Base-by-base conservation (phyloP, 1,284 basidiomycete genomes). In the Marasmius oreades region DNA sequence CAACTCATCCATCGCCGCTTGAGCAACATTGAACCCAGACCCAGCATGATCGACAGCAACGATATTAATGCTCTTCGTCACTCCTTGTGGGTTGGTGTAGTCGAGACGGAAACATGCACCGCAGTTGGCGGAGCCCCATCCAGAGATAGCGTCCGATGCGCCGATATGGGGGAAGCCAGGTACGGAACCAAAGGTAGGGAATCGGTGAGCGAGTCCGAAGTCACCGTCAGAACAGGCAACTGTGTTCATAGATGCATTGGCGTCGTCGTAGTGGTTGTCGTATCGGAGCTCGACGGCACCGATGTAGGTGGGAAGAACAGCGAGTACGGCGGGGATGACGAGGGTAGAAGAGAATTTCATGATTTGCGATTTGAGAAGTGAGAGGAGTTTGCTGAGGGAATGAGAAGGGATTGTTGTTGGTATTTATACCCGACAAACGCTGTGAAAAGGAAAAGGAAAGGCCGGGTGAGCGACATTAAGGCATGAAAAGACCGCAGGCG, bases 141-240 rank as follows among this genome's bases (percentile, higher is more conserved):
- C 73, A 11, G 61, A 62, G 45, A 83, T 66, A 20, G 70, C 73
- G 31, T 63, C 63, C 5, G 71, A 73, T n/a, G 75, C 80, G 11
- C 79, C 82, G 61, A 84, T 67, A 60, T 74, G 66, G 26, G 82
- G 81, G 69, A 77, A 85, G 24, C 55, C 67, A 23, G 78, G 78
- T 31, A 84, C 69, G 18, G 71, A 70, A 3, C 72, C 72, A 63
- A 83, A 77, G 37, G 75, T 81, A 22, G 67, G 70, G 67, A 69
- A 83, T 8, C 53, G 48, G 4, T 71, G 70, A 52, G 69, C 73
- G 34, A 73, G 34, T 53, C 77, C 78, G 60, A 77, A 66, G 3
- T 63, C 7, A 5, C 78, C 79, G 51, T 80, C 66, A 3, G 81
- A 83, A 65, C 82, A 84, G 6, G 80, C 73, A 55, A 81, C 72